Percentiles rank a stretch among this genome's conserved stretches.
Conservation (phyloP, 1,284 basidiomycete species). For the Leccinum solheimii region DNA sequence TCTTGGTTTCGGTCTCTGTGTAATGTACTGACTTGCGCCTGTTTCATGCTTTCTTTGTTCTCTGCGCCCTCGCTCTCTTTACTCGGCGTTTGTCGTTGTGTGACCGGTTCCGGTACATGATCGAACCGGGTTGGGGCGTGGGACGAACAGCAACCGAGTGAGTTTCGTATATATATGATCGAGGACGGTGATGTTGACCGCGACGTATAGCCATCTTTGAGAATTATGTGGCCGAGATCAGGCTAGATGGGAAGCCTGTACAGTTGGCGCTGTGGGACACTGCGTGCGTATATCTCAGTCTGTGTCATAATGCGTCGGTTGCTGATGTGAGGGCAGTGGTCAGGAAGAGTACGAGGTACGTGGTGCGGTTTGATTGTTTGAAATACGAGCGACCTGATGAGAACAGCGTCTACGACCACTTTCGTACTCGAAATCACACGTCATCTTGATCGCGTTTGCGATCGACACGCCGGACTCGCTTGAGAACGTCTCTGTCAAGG, state of each 20-base stretch:
- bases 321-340: constrained; percentile 51
- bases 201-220: constrained; percentile 79
- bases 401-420: constrained; percentile 84
- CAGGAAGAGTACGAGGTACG: constrained; percentile 92
- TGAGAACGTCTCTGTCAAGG: constrained; percentile 94
- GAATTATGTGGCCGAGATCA: constrained; percentile 98
- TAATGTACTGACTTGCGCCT: not conserved
- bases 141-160: not conserved
- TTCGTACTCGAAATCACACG: constrained; percentile 97
- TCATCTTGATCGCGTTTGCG: constrained; percentile 96
- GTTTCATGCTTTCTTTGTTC: not conserved
- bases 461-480: constrained; percentile 96
- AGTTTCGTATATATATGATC: not conserved
- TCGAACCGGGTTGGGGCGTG: not conserved
- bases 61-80: not conserved
- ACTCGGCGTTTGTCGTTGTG: not conserved
- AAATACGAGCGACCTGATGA: not conserved
- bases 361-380: not conserved
- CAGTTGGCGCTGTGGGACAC: constrained; percentile 98
- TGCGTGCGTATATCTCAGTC: constrained; percentile 48
- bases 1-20: not conserved
- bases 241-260: constrained; percentile 95
- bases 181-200: not conserved
- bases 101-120: not conserved
- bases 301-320: not conserved